Percentiles rank a stretch among this genome's conserved stretches.
Conservation (phyloP, 331 rosid species). For the Telfairia occidentalis region DNA sequence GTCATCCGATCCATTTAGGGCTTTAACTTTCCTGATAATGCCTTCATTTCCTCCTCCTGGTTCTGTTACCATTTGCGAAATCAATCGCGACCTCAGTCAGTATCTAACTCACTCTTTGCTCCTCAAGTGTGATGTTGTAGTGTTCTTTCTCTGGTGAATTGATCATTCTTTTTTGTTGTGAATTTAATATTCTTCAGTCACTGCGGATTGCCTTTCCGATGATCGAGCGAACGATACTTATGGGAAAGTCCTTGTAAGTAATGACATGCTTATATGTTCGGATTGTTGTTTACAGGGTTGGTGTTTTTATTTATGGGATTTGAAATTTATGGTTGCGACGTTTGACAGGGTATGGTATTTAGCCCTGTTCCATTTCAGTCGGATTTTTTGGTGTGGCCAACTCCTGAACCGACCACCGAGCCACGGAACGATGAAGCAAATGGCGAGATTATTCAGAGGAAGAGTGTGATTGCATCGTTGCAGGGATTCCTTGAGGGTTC, state of each 20-base stretch:
- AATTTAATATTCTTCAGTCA: slow-evolving; percentile 36
- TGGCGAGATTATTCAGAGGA: slow-evolving; percentile 20
- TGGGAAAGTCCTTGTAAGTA: slow-evolving; percentile 63
- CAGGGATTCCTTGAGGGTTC: slow-evolving; percentile 30
- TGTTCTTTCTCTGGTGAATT: neutral
- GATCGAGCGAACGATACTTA: slow-evolving; percentile 62
- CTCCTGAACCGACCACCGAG: slow-evolving; percentile 33
- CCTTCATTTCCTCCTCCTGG: slow-evolving; percentile 76
- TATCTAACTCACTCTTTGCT: neutral
- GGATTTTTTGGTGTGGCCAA: slow-evolving; percentile 23
- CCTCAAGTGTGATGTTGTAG: neutral
- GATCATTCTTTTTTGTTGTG: neutral
- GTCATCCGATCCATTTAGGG: neutral
- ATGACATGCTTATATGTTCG: no score
- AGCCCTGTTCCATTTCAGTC: slow-evolving; percentile 68
- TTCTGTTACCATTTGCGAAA: slow-evolving; percentile 76
- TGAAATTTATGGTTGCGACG: neutral
- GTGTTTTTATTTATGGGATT: slow-evolving; percentile 5
- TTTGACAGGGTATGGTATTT: slow-evolving; percentile 63
- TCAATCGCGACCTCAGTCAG: slow-evolving; percentile 79
- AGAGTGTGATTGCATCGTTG: slow-evolving; percentile 32
- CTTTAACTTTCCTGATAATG: slow-evolving; percentile 20
- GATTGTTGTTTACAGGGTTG: no score
- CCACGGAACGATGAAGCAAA: slow-evolving; percentile 17
- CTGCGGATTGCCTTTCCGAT: slow-evolving; percentile 60